phyloP scores from a whole-genome alignment of 257 asterid genomes.

The Echites panduratus region DNA sequence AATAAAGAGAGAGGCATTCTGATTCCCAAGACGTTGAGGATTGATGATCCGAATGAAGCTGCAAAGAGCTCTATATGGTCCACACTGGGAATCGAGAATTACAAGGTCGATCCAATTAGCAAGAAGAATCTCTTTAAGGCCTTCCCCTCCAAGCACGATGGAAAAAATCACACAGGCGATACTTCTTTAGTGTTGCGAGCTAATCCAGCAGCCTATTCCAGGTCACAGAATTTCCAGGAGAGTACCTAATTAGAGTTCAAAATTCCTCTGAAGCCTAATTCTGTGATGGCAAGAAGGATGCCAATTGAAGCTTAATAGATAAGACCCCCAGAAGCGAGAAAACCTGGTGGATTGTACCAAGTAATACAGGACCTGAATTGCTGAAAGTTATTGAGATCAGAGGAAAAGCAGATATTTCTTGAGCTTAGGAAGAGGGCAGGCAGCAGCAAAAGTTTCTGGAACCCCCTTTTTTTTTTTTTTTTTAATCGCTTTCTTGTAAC shows the following conservation, averaged over 20 bases:
- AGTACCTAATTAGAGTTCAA: constrained; percentile 23
- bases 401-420: constrained; percentile 2
- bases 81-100: constrained; percentile 27
- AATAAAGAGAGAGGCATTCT: constrained; percentile 21
- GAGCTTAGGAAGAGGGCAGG: constrained; percentile 8
- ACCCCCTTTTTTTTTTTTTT: too few species aligned
- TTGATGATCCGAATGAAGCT: constrained; percentile 60
- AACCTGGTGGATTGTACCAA: neutral
- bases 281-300: constrained; percentile 11
- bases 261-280: neutral
- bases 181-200: constrained; percentile 45
- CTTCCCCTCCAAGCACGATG: constrained; percentile 30
- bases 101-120: constrained; percentile 14
- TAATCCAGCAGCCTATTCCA: constrained; percentile 80
- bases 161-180: constrained; percentile 16
- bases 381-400: neutral
- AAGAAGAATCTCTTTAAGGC: constrained; percentile 26
- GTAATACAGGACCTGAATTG: too few species aligned
- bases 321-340: neutral
- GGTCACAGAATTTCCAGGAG: constrained; percentile 65
- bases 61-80: constrained; percentile 71
- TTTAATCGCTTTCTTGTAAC: constrained; percentile 2
- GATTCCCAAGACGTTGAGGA: constrained; percentile 51
- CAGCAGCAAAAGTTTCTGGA: neutral
- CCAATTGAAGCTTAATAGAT: constrained; percentile 4